phyloP scores from a whole-genome alignment of 805 yeast genomes.

The Saccharomycopsis sp. region DNA sequence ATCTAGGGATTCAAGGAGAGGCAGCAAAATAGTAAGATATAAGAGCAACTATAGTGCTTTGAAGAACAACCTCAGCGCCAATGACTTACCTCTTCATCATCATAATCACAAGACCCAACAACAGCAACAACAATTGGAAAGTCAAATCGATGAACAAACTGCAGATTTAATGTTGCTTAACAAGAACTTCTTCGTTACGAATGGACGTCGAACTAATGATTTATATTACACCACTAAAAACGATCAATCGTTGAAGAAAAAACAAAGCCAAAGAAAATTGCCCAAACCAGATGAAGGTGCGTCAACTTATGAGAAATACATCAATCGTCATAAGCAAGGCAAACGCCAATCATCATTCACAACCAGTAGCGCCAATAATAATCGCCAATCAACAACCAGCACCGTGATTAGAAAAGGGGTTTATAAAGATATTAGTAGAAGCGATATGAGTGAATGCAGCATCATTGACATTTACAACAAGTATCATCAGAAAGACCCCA shows the following conservation, averaged over 20 bases:
- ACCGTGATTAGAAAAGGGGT: conserved; percentile 16
- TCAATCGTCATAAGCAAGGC: conserved; percentile 1
- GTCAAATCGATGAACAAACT: conserved; percentile 20
- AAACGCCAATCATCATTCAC: background rate
- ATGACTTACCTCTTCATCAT: too few species aligned
- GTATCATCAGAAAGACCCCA: conserved; percentile 14
- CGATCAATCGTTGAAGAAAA: conserved; percentile 5
- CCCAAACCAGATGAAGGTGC: background rate
- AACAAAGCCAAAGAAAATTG: background rate
- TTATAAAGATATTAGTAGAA: conserved; percentile 9
- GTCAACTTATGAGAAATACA: conserved; percentile 11
- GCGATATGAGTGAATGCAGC: conserved; percentile 7
- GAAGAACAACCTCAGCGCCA: background rate
- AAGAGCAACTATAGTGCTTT: too few species aligned
- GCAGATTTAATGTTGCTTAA: conserved; percentile 20
- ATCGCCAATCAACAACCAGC: conserved; percentile 9
- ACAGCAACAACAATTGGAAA: conserved; percentile 9
- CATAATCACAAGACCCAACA: background rate
- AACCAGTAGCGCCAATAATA: conserved; percentile 3
- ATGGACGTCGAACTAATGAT: conserved; percentile 20
- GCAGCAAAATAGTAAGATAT: background rate
- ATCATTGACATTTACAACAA: conserved; percentile 21
- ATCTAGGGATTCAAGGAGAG: background rate
- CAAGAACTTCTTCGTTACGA: conserved; percentile 21
- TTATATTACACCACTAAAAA: conserved; percentile 11